These are phyloP conservation scores for Fusarium paranaense DNA, from an alignment of 2,329 filamentous ascomycete genomes.

Conservation along the genomic window DNA sequence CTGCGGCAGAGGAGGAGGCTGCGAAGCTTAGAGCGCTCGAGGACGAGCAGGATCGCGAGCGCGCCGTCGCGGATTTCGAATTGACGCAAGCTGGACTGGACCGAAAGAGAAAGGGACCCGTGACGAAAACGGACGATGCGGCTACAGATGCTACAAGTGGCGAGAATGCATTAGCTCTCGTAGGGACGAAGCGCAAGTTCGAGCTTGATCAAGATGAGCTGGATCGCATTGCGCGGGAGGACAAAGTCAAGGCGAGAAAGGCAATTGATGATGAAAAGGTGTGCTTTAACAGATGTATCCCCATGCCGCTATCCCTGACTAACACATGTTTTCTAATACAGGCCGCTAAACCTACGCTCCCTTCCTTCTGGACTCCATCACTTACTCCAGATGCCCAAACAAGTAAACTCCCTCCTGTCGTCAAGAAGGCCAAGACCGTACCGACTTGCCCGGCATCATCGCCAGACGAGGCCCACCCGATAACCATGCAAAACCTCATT, in stretches of 20 bases:
- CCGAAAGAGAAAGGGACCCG: constrained; percentile 49
- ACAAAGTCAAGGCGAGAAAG: constrained; percentile 76
- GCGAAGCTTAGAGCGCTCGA: constrained; percentile 69
- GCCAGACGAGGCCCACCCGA: constrained; percentile 73
- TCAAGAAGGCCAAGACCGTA: constrained; percentile 72
- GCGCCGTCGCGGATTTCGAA: constrained; percentile 86
- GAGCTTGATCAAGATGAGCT: constrained; percentile 80
- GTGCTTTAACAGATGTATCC: constrained; percentile 14
- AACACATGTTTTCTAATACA: constrained; percentile 45
- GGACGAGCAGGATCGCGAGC: constrained; percentile 76
- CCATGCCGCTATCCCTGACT: constrained; percentile 10
- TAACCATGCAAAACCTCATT: constrained; percentile 83
- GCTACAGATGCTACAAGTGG: constrained; percentile 1
- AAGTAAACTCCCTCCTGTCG: constrained; percentile 64
- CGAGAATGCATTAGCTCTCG: constrained; percentile 18
- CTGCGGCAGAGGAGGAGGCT: constrained; percentile 70
- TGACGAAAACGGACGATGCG: constrained; percentile 52
- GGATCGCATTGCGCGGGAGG: constrained; percentile 74
- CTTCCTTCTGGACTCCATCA: constrained; percentile 94
- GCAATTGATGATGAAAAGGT: constrained; percentile 81
- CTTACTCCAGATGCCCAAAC: constrained; percentile 72
- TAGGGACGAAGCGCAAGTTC: constrained; percentile 76
- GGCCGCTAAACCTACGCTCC: constrained; percentile 74
- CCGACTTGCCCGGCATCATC: constrained; percentile 83
- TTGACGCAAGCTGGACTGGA: constrained; percentile 79